A percentile compares a stretch with the other conserved stretches of the same genome.
phyloP scores from a whole-genome alignment of 345 rosid genomes.

The Camelina laxa region DNA sequence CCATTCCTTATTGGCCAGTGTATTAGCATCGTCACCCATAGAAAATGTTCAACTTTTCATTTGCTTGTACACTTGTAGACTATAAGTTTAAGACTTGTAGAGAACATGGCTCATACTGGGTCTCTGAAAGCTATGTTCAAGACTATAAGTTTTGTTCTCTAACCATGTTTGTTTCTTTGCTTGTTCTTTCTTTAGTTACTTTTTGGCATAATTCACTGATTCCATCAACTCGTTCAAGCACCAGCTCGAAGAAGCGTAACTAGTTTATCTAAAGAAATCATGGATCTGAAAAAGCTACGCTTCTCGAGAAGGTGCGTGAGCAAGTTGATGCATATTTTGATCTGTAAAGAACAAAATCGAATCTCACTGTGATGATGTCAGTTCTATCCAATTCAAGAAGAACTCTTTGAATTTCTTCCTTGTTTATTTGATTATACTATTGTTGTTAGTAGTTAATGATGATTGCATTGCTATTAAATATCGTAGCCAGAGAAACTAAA shows the following conservation, averaged over 20 bases:
- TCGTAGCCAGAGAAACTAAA: neutral
- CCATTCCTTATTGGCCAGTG: neutral
- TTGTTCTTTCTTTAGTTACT: neutral
- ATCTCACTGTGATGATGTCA: neutral
- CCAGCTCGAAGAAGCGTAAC: constrained; percentile 19
- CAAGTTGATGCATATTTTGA: constrained; percentile 14
- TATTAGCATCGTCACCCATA: neutral
- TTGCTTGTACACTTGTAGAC: neutral
- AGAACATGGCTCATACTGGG: no score
- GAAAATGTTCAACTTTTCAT: neutral
- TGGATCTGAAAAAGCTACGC: constrained; percentile 14
- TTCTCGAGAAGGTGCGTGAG: constrained; percentile 18
- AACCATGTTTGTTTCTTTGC: neutral
- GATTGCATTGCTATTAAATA: neutral
- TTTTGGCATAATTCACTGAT: neutral
- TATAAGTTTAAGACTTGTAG: no score
- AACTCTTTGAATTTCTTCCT: neutral
- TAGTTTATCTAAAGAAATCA: neutral
- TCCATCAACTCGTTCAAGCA: constrained; percentile 24
- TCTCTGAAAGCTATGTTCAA: neutral
- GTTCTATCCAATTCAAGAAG: neutral
- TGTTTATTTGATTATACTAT: neutral
- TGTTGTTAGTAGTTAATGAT: neutral
- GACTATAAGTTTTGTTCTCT: neutral
- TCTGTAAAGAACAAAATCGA: constrained; percentile 1